phyloP scores from a whole-genome alignment of 1,284 basidiomycete genomes.

The Blastosporella zonata region DNA sequence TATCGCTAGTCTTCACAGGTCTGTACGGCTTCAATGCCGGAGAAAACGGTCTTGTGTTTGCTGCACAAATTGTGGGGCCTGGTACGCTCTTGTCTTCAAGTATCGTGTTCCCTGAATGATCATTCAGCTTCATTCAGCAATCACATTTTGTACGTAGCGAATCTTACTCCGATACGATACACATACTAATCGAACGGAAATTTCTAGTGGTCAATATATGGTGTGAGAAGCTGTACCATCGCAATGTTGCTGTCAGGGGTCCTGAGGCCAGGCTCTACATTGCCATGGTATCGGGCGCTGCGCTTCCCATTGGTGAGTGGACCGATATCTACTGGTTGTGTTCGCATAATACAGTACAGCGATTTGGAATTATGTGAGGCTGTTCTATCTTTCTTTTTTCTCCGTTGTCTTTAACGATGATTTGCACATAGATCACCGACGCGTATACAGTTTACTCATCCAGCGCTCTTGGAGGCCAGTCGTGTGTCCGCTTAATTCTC shows the following conservation, averaged over 20 bases:
- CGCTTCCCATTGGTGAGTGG: conserved; percentile 1
- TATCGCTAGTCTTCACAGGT: not conserved
- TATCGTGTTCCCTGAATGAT: not conserved
- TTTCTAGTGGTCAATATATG: conserved; percentile 1
- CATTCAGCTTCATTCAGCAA: not conserved
- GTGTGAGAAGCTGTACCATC: not conserved
- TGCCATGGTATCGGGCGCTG: not conserved
- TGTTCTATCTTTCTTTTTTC: not conserved
- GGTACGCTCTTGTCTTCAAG: not conserved
- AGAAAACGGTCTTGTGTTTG: conserved; percentile 1
- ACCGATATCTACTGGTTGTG: not conserved
- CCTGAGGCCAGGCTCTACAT: conserved; percentile 3
- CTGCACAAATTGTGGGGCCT: conserved; percentile 2
- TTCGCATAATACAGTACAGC: not conserved
- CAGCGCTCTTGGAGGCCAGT: not conserved
- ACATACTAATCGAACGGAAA: not conserved
- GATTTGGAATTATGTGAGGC: not conserved
- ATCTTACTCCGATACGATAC: not conserved
- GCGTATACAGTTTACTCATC: conserved; percentile 2
- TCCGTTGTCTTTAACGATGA: not conserved
- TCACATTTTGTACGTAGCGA: not conserved
- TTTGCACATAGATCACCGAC: not conserved
- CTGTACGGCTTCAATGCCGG: not conserved
- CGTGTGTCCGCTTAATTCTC: not conserved
- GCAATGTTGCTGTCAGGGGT: conserved; percentile 1